These are phyloP conservation scores for Periconia sp. DNA, from an alignment of 2,329 filamentous ascomycete species.

Conservation along the genomic window DNA sequence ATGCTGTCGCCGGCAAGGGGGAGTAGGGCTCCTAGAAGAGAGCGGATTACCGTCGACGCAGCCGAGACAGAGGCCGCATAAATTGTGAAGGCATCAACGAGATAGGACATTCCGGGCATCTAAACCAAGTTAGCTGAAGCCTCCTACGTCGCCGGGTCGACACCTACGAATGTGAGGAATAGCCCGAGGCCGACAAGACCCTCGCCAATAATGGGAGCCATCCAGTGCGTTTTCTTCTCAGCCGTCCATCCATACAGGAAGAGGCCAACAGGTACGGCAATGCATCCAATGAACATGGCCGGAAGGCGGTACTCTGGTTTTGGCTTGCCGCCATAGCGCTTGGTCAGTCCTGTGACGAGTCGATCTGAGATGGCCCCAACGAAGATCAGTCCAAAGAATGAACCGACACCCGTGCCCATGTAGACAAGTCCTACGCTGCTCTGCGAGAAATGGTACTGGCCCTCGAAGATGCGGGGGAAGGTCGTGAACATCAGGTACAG, in stretches of 20 bases:
- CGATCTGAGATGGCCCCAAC: conserved; percentile 32
- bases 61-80: conserved; percentile 40
- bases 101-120: conserved; percentile 27
- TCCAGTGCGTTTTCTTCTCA: conserved; percentile 58
- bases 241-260: conserved; percentile 60
- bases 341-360: conserved; percentile 25
- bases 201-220: conserved; percentile 49
- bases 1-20: conserved; percentile 36
- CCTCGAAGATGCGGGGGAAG: conserved; percentile 29
- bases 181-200: conserved; percentile 13
- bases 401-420: conserved; percentile 23
- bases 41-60: conserved; percentile 37
- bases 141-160: neutral
- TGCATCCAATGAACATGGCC: conserved; percentile 29
- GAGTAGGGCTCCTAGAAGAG: conserved; percentile 32
- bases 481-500: conserved; percentile 39
- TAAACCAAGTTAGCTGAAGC: conserved; percentile 1
- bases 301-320: conserved; percentile 45
- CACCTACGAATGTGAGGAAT: neutral
- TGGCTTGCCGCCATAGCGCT: conserved; percentile 13
- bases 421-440: conserved; percentile 25
- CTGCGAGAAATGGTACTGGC: conserved; percentile 20
- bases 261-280: conserved; percentile 26
- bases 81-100: conserved; percentile 38
- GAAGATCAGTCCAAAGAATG: conserved; percentile 13